Base-by-base conservation (phyloP, 2,329 filamentous ascomycete species). In the Colletotrichum sp. region DNA sequence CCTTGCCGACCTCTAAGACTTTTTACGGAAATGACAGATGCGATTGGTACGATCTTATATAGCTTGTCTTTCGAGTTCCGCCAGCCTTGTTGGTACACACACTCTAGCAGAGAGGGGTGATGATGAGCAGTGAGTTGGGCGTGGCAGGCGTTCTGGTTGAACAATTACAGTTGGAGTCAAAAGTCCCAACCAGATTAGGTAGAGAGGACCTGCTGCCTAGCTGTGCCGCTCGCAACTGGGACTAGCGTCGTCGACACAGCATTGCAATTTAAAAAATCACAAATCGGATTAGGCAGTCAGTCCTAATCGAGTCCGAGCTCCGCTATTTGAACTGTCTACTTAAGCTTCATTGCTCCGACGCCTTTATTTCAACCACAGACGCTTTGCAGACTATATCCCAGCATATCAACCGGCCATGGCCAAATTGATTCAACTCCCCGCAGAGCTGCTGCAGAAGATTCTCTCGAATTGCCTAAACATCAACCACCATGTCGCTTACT, bases 21-120 rank as follows among this genome's bases (percentile, higher is more conserved):
- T 4, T 19, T 0, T 4, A 5, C 0, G 2, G 36, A 19, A 44
- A 44, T 44, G 39, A 44, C 19, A 44, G 1, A 6, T 6, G 9
- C 19, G 39, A 44, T 44, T 44, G 39, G 2, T 11, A 44, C 39
- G 39, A 44, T 6, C 9, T 19, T 3, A 44, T 44, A 11, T 44
- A 6, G 5, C 16, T n/a, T 44, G 39, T n/a, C 39, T 44, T n/a
- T 4, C 19, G 39, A 49, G 16, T n/a, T n/a, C 5, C 5, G 39
- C 16, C 39, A 3, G 39, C 39, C 39, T n/a, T 44, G 2, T 44
- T n/a, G 16, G 39, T 44, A n/a, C 39, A n/a, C 16, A n/a, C 2
- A 11, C 8, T 3, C 8, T 44, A n/a, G 1, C 19, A n/a, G 39
- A 44, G 9, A 3, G 36, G 36, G 19, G 15, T 36, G 4, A 15